phyloP scores from a whole-genome alignment of 1,139 yeast species.

The Yamadazyma buinensis region DNA sequence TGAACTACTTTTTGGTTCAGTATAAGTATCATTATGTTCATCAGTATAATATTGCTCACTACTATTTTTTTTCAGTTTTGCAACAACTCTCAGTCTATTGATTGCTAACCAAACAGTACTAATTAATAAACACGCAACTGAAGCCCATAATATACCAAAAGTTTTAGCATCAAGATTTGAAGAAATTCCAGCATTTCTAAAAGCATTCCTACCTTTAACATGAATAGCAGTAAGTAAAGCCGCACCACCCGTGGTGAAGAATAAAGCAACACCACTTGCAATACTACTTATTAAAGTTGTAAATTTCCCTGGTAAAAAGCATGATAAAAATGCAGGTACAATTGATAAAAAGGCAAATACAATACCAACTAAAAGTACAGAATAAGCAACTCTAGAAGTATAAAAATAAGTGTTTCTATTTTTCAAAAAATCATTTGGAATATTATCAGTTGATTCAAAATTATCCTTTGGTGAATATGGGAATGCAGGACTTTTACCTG shows the following conservation, averaged over 20 bases:
- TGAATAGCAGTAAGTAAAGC: slow-evolving; percentile 60
- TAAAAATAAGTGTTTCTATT: slow-evolving; percentile 54
- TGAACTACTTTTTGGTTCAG: slow-evolving; percentile 11
- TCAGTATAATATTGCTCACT: slow-evolving; percentile 1
- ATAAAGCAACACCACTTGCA: slow-evolving; percentile 33
- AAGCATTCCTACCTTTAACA: slow-evolving; percentile 57
- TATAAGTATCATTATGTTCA: slow-evolving; percentile 10
- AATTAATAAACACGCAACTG: slow-evolving; percentile 44
- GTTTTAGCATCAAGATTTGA: slow-evolving; percentile 56
- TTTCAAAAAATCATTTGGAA: slow-evolving; percentile 44
- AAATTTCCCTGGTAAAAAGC: slow-evolving; percentile 17
- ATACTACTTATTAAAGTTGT: slow-evolving; percentile 24
- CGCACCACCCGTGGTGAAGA: slow-evolving; percentile 58
- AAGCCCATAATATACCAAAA: slow-evolving; percentile 65
- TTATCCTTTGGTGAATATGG: slow-evolving; percentile 65
- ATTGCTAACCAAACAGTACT: slow-evolving; percentile 14
- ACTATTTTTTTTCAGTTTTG: not conserved
- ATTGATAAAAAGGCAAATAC: slow-evolving; percentile 52
- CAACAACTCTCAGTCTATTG: slow-evolving; percentile 13
- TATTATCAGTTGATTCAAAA: slow-evolving; percentile 37
- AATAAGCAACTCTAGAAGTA: slow-evolving; percentile 64
- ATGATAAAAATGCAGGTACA: slow-evolving; percentile 27
- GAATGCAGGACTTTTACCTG: slow-evolving; percentile 49
- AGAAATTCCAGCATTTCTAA: slow-evolving; percentile 41
- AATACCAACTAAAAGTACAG: slow-evolving; percentile 59